Evolutionary conservation across 192 early-diverging fungal genomes (phyloP), one percentile per base, ranked within the genome.

Genomic region (Spinellus fusiger): DNA sequence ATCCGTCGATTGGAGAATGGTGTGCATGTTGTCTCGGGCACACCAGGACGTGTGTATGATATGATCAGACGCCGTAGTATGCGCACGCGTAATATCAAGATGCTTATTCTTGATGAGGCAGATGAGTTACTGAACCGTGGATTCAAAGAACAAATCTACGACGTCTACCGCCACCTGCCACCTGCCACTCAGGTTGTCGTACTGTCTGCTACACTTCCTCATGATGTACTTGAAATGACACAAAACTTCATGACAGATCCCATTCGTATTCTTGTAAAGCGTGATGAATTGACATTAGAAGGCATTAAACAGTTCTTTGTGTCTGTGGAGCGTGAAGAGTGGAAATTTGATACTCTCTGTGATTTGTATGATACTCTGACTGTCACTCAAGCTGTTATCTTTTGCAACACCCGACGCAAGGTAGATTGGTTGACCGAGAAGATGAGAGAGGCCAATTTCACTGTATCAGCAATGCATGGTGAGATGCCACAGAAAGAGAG

Each of bases 261-360:
- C 8, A 77, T 98, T 64, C 86, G 93, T 31, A 90, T 98, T 46
- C 80, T 98, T 29, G 95, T 98, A 49, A 99, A 99, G 81, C 93
- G 96, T 81, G 96, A 99, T 71, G 96, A 98, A 75, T 79, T 98
- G 74, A 96, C 96, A 33, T 73, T 99, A 34, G 95, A 99, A 77
- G 96, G 95, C 22, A 99, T 99, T 75, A 95, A 94, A 71, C 96
- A 99, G 71, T 99, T 99, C 76, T 97, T 94, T 77, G 91, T 98
- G 22, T 89, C 94, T 40, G 96, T 98, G 20, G 96, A 98, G 59
- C 84, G 85, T 65, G 96, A 98, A 61, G 94, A 96, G 62, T 98
- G 96, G 96, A 98, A 98, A 68, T 94, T 96, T 56, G 96, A 98
- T 63, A 98, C 96, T 8, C 77, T 98, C 13, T 96, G 96, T 76